Base-by-base conservation (phyloP, 331 rosid genomes). In the Cucumis variabilis region DNA sequence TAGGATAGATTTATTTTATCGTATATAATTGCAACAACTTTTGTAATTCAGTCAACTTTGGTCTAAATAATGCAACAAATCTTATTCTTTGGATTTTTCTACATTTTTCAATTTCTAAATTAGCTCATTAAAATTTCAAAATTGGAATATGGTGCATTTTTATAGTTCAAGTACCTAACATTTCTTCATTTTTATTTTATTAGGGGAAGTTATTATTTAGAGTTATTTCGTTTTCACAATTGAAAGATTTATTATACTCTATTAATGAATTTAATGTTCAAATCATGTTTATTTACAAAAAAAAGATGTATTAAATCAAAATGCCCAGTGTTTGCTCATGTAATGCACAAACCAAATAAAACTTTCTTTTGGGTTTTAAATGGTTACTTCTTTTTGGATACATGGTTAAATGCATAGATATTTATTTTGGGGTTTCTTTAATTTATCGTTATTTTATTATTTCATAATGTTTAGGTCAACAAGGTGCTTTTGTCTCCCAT, bases 381-480 rank as follows among this genome's bases (percentile, higher is more conserved):
- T 72, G 66, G 88, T 88, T 89, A 88, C 81, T 73, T 85, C 82
- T 51, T 79, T 79, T 79, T 51, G 67, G 67, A 25, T 53, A 27
- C 20, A 17, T 78, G 17, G 24, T 13, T 79, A 53, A 1, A 25
- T 79, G 67, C 84, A 79, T 27, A 51, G 8, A 27, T 79, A 15
- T 53, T 25, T 68, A 79, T 67, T 79, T 83, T 79, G 13, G 65
- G 23, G 7, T 37, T 13, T 33, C 37, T 33, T 33, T 33, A 33
- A 33, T 33, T 33, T 33, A 33, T 25, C 5, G 11, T 44, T 79
- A 15, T 2, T 51, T 79, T 25, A 16, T 25, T 50, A 9, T 78
- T 24, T 51, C 44, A 24, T 78, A 25, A 6, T 78, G n/a, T n/a
- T n/a, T n/a, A n/a, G n/a, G n/a, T n/a, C n/a, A n/a, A n/a, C n/a